A percentile compares a stretch with the other conserved stretches of the same genome.
These are phyloP conservation scores for Pyrenula aspistea DNA, from an alignment of 495 filamentous ascomycete species.

Conservation along the genomic window DNA sequence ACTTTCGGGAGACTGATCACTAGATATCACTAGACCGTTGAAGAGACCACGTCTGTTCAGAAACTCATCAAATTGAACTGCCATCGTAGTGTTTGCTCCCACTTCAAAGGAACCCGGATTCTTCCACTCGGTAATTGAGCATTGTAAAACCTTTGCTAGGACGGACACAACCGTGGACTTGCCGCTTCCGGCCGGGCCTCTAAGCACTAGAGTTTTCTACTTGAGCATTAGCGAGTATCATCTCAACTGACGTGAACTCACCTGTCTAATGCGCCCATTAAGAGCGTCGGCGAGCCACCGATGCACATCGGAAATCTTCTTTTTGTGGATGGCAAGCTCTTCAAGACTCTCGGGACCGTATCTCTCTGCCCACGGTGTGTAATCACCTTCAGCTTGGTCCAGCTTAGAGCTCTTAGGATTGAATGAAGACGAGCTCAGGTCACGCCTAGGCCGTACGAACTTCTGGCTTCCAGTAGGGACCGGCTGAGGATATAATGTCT, in stretches of 20 bases:
- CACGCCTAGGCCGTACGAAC: conserved; percentile 11
- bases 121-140: conserved; percentile 79
- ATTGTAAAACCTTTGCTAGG: conserved; percentile 57
- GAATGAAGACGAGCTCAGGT: neutral
- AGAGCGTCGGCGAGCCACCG: conserved; percentile 70
- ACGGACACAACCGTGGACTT: conserved; percentile 80
- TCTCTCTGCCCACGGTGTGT: conserved; percentile 71
- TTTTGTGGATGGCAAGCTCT: conserved; percentile 86
- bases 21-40: conserved; percentile 51
- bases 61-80: conserved; percentile 83
- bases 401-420: conserved; percentile 1
- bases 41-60: conserved; percentile 67
- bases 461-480: conserved; percentile 10
- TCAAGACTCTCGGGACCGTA: conserved; percentile 62
- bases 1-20: conserved; percentile 1
- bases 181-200: conserved; percentile 82
- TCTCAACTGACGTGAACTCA: conserved; percentile 9
- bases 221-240: conserved; percentile 16
- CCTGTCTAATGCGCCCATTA: conserved; percentile 35
- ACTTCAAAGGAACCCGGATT: conserved; percentile 43
- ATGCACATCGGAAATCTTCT: conserved; percentile 77
- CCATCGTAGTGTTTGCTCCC: conserved; percentile 48
- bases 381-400: conserved; percentile 6
- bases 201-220: conserved; percentile 69
- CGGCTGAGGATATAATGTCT: conserved; percentile 3